Conservation (phyloP, 805 yeast species). For the Cyberlindnera nakhonratchasimensis region DNA sequence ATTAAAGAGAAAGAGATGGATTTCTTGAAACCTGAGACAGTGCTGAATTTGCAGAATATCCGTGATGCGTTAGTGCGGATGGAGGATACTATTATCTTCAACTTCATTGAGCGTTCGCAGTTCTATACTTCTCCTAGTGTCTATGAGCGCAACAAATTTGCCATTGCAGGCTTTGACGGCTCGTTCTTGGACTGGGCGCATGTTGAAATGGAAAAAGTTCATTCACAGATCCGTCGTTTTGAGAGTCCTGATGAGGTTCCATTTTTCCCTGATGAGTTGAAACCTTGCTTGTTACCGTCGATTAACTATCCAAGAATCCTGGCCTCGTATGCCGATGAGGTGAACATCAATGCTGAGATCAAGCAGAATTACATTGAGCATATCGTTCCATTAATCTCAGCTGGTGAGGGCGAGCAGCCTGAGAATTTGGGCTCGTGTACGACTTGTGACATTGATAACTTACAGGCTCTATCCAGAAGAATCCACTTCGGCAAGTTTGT, state of each 20-base stretch:
- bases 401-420: constrained; percentile 63
- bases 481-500: constrained; percentile 97
- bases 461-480: constrained; percentile 86
- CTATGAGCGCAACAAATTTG: constrained; percentile 54
- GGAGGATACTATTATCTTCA: constrained; percentile 96
- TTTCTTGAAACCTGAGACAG: constrained; percentile 78
- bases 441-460: constrained; percentile 75
- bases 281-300: constrained; percentile 73
- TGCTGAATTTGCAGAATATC: constrained; percentile 75
- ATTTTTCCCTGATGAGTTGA: constrained; percentile 68
- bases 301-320: constrained; percentile 75
- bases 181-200: constrained; percentile 87
- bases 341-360: constrained; percentile 73
- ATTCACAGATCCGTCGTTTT: constrained; percentile 81
- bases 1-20: constrained; percentile 53
- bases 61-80: constrained; percentile 81
- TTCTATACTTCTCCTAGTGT: constrained; percentile 73
- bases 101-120: constrained; percentile 89
- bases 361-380: constrained; percentile 61
- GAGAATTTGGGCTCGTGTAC: constrained; percentile 90
- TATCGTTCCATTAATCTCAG: constrained; percentile 74
- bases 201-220: constrained; percentile 66
- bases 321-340: constrained; percentile 68
- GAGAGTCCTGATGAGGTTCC: constrained; percentile 95
- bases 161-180: constrained; percentile 68